Evolutionary conservation across 1,284 basidiomycete genomes (phyloP), one percentile per base, ranked within the genome.

Genomic region (Leccinum subrobustum): DNA sequence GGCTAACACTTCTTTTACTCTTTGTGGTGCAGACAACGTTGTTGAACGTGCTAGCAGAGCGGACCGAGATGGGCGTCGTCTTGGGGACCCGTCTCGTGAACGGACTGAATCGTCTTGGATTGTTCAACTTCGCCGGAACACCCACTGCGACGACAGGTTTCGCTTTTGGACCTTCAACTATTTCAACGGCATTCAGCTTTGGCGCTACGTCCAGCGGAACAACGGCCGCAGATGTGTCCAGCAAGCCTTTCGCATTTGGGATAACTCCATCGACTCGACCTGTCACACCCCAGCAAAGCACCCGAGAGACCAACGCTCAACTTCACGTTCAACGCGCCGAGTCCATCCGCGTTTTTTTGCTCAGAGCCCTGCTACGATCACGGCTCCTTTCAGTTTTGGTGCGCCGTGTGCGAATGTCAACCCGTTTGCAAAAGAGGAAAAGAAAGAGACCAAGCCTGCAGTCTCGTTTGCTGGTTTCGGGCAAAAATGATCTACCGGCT

Each of bases 31-130:
- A 91, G 83, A 93, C 91, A 1, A 93, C 90, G 0, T 76, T 95
- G 1, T 78, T 96, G 55, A 93, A 96, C 71, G 92, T 92, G 1
- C 78, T 96, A 6, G 93, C 94, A 0, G 83, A 91, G 62, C 87
- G 93, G 14, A 84, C 85, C n/a, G 83, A 81, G n/a, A 85, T 83
- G 58, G 95, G 94, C 23, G 83, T 93, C n/a, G 83, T 96, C 50
- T 81, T 79, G 1, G 95, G 95, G 1, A 85, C 92, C 52, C 82
- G 87, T 57, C 83, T 93, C 54, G 88, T 96, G 65, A 88, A 93
- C 64, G 94, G 93, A 0, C 81, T 25, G 29, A 29, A 29, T 29
- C 29, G 29, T 29, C 29, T 29, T 29, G 29, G 29, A 29, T 29
- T 29, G 29, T 29, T 29, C 29, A 29, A 29, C 29, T 29, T 29